Evolutionary conservation across 345 rosid species (phyloP).

Genomic region (Aegle marmelos): DNA sequence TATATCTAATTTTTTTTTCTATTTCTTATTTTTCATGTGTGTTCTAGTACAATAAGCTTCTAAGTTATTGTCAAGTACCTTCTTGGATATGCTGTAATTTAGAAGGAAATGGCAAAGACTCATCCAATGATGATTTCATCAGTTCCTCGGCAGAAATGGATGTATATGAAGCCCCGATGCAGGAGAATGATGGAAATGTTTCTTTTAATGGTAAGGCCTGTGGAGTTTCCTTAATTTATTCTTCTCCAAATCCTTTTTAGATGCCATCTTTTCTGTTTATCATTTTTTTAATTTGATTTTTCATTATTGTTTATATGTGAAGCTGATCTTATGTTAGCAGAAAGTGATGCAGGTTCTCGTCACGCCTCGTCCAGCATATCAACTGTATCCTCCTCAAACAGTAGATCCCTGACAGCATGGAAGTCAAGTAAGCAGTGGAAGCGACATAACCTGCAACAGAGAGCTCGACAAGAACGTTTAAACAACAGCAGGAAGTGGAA

Average conservation of each 20-base stretch:
- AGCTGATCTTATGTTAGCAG: slow-evolving; percentile 13
- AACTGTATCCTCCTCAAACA: slow-evolving; percentile 47
- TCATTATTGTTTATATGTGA: background rate
- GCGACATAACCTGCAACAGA: slow-evolving; percentile 78
- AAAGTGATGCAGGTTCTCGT: slow-evolving; percentile 43
- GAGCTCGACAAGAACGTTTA: slow-evolving; percentile 87
- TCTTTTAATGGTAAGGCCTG: slow-evolving; percentile 49
- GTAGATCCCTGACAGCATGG: slow-evolving; percentile 53
- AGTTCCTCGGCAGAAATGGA: slow-evolving; percentile 86
- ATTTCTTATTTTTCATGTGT: slow-evolving; percentile 15
- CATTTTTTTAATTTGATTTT: too few species aligned
- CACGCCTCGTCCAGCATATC: slow-evolving; percentile 41
- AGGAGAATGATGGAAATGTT: slow-evolving; percentile 26
- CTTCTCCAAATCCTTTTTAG: background rate
- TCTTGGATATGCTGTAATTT: slow-evolving; percentile 82
- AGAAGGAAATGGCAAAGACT: slow-evolving; percentile 59
- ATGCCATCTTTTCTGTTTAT: background rate
- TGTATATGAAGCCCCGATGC: slow-evolving; percentile 54
- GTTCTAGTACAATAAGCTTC: slow-evolving; percentile 75
- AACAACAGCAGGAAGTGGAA: slow-evolving; percentile 94
- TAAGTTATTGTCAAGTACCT: slow-evolving; percentile 64
- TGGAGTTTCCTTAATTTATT: background rate
- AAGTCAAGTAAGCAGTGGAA: slow-evolving; percentile 90
- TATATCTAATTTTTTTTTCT: slow-evolving; percentile 6
- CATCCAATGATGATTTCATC: slow-evolving; percentile 45